Evolutionary conservation across 2,329 filamentous ascomycete species (phyloP), one percentile per base, ranked within the genome.

Genomic region (Clonostachys rosea): DNA sequence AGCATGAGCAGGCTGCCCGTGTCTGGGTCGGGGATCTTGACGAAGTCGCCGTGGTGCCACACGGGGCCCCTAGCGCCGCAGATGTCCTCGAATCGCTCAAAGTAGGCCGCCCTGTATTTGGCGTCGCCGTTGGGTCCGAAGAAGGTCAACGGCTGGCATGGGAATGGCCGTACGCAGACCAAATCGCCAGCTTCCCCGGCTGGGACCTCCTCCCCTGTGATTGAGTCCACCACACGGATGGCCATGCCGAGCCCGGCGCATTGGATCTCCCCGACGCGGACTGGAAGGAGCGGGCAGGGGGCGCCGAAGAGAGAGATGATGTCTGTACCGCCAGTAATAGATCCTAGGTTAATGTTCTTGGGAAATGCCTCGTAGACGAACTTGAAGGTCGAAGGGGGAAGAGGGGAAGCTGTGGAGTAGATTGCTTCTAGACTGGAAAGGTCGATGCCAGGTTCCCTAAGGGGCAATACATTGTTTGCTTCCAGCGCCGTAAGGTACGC

Each of bases 21-120:
- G 14, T 69, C 59, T 0, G 83, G 78, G 56, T 91, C 86, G 8
- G 68, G 65, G 35, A 84, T 76, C 39, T 75, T 73, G 34, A 96
- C 81, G 61, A 96, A 97, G 66, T 99, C 94, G 33, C 92, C 92
- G 60, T 99, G 92, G 61, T 96, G 91, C 94, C 94, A 97, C 13
- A 89, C 76, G 2, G 71, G 61, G 5, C 67, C 68, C 24, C 56
- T 50, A 11, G 50, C 59, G 12, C 61, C 67, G 50, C 66, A 69
- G 10, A 69, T 56, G 47, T 67, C 56, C 17, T 77, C 70, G 62
- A 96, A 97, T 7, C 84, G 81, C 51, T 94, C 88, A 59, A 99
- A 99, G 67, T 99, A 99, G 48, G 86, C 89, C 33, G 81, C 79
- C 43, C 76, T 75, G 68, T 97, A 97, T 64, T 91, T 91, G n/a